phyloP scores from a whole-genome alignment of 495 filamentous ascomycete species.

The Pyrenula massariospora region DNA sequence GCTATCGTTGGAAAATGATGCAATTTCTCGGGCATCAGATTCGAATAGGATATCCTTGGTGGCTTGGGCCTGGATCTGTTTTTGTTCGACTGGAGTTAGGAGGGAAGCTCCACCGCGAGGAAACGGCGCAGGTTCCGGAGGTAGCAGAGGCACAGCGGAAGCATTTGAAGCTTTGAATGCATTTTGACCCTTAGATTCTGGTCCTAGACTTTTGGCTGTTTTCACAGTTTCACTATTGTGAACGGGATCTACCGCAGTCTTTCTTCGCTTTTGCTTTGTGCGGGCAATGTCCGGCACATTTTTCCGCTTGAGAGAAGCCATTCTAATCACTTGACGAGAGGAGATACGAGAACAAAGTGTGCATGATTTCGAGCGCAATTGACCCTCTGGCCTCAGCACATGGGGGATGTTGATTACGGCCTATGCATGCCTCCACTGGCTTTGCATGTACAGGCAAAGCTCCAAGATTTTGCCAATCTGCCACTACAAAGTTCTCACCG shows the following conservation, averaged over 20 bases:
- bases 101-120: constrained; percentile 86
- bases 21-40: constrained; percentile 47
- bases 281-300: constrained; percentile 12
- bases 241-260: neutral
- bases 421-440: too few relatives aligned
- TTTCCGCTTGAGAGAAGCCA: constrained; percentile 39
- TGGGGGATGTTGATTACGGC: too few relatives aligned
- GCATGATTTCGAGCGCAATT: too few relatives aligned
- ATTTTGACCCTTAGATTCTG: constrained; percentile 6
- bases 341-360: too few relatives aligned
- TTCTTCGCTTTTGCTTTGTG: neutral
- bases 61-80: constrained; percentile 91
- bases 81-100: constrained; percentile 85
- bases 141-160: constrained; percentile 38
- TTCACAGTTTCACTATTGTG: constrained; percentile 14
- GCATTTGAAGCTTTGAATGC: constrained; percentile 22
- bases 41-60: constrained; percentile 90
- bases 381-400: too few relatives aligned
- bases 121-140: constrained; percentile 77
- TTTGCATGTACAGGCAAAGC: neutral
- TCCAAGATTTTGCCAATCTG: neutral
- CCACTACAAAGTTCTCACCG: neutral
- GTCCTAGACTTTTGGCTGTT: constrained; percentile 17
- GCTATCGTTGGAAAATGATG: constrained; percentile 23
- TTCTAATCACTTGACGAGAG: too few relatives aligned